A percentile compares a stretch with the other conserved stretches of the same genome.
These are phyloP conservation scores for Leishmania amazonensis DNA, from an alignment of 208 protist genomes.

Conservation along the genomic window DNA sequence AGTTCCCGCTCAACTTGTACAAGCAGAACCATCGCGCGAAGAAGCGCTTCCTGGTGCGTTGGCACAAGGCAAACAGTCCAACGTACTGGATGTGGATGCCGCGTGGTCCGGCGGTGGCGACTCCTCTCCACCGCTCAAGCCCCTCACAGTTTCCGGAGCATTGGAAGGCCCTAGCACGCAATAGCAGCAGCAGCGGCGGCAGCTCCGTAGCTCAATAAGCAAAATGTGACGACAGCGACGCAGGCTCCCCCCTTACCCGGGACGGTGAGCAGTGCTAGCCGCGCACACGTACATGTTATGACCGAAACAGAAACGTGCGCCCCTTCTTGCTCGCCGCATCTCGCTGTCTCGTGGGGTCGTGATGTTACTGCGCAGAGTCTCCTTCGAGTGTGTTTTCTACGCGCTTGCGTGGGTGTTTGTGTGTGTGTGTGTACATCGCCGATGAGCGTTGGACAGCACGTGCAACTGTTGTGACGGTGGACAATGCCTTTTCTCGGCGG, in stretches of 20 bases:
- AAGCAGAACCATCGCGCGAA: conserved; percentile 91
- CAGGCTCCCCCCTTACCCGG: not conserved
- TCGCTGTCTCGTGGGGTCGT: not conserved
- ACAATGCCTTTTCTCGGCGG: not conserved
- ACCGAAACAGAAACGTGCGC: not conserved
- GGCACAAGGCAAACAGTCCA: conserved; percentile 92
- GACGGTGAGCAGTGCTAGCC: not conserved
- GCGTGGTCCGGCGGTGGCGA: conserved; percentile 52
- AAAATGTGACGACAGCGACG: no score
- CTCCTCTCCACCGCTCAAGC: conserved; percentile 66
- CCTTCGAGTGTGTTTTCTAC: not conserved
- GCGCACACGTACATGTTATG: no score
- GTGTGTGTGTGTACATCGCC: not conserved
- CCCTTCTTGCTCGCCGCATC: not conserved
- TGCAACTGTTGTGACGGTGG: not conserved
- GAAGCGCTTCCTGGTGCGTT: conserved; percentile 80
- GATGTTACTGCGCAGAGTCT: no score
- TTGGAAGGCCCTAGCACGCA: conserved; percentile 65
- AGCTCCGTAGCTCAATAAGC: not conserved
- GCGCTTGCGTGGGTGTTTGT: not conserved
- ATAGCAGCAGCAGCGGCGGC: conserved; percentile 3
- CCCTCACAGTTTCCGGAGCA: conserved; percentile 78
- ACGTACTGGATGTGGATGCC: conserved; percentile 90
- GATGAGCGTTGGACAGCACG: not conserved
- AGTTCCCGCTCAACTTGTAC: conserved; percentile 89